Evolutionary conservation across 2,329 filamentous ascomycete genomes (phyloP).

Genomic region (Penicillium decumbens): DNA sequence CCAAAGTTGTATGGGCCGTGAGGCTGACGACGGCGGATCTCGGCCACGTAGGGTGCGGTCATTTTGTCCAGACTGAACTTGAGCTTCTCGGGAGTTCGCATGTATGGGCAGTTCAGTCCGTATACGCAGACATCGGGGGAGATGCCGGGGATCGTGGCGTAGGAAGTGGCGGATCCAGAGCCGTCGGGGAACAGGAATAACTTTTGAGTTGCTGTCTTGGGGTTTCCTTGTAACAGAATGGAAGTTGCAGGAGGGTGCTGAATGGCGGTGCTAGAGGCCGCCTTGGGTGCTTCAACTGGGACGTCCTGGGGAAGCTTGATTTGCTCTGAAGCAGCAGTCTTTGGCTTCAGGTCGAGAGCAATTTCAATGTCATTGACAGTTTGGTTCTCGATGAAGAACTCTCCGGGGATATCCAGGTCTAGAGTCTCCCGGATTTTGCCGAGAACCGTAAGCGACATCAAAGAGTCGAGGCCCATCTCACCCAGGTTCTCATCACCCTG

Average conservation of each 20-base stretch:
- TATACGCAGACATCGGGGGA: conserved; percentile 42
- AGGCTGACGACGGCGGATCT: conserved; percentile 47
- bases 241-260: conserved; percentile 40
- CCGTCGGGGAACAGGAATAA: conserved; percentile 46
- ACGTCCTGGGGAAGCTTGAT: conserved; percentile 24
- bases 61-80: conserved; percentile 35
- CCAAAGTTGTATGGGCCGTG: conserved; percentile 59
- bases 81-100: conserved; percentile 39
- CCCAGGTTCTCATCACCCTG: conserved; percentile 38
- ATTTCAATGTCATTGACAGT: conserved; percentile 39
- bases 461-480: conserved; percentile 45
- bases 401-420: conserved; percentile 40
- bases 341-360: conserved; percentile 39
- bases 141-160: conserved; percentile 41
- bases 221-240: conserved; percentile 42
- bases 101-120: conserved; percentile 44
- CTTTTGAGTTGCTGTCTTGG: conserved; percentile 40
- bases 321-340: conserved; percentile 21
- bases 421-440: conserved; percentile 44
- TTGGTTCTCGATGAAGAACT: conserved; percentile 44
- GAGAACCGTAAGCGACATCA: conserved; percentile 45
- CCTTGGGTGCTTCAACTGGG: conserved; percentile 20
- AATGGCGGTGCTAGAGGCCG: conserved; percentile 9
- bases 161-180: conserved; percentile 46
- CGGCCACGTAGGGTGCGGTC: conserved; percentile 38